These are phyloP conservation scores for Rosa hybrid DNA, from an alignment of 331 rosid genomes.

Conservation along the genomic window DNA sequence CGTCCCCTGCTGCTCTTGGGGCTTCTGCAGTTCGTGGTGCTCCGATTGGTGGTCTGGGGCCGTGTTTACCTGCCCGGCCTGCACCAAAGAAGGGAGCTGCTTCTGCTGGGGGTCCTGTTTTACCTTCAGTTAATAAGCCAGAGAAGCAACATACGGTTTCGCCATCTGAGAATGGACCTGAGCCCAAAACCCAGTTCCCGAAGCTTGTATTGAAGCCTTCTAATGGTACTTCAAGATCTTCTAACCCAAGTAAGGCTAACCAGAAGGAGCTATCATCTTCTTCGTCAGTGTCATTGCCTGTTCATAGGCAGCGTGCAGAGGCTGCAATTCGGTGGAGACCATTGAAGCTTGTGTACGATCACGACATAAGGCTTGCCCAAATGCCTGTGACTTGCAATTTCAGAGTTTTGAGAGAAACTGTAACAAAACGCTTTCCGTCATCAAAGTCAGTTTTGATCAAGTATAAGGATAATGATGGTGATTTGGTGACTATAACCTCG, in stretches of 20 bases:
- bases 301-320: constrained; percentile 35
- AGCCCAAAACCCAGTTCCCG: constrained; percentile 51
- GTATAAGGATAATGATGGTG: constrained; percentile 89
- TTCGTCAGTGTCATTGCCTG: constrained; percentile 25
- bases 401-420: constrained; percentile 70
- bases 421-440: constrained; percentile 79
- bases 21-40: constrained; percentile 98
- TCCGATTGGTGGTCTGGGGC: constrained; percentile 85
- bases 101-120: constrained; percentile 36
- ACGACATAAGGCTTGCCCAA: constrained; percentile 90
- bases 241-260: constrained; percentile 33
- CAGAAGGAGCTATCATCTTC: constrained; percentile 47
- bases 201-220: constrained; percentile 72
- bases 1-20: constrained; percentile 97
- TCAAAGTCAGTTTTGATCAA: constrained; percentile 86
- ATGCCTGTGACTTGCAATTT: constrained; percentile 84
- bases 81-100: constrained; percentile 53
- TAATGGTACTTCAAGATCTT: constrained; percentile 44
- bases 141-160: constrained; percentile 56
- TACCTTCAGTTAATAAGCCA: constrained; percentile 42
- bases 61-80: constrained; percentile 76
- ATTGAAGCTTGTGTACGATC: constrained; percentile 94
- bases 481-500: constrained; percentile 90
- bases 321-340: constrained; percentile 59
- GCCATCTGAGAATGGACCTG: constrained; percentile 61